phyloP scores from a whole-genome alignment of 2,329 filamentous ascomycete species.

The Ophiostoma montium region DNA sequence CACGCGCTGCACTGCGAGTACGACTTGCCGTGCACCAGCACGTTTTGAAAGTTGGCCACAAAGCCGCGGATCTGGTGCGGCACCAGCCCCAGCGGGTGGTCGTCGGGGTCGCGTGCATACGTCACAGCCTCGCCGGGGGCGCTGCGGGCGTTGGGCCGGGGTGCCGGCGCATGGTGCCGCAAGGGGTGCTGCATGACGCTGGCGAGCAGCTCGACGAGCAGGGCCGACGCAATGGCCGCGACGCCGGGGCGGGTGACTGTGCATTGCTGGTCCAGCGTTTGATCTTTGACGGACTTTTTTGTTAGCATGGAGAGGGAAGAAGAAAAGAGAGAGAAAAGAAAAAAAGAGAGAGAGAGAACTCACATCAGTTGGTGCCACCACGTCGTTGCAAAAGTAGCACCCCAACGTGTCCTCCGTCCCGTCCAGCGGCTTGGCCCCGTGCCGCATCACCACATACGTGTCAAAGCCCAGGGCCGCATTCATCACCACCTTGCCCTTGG shows the following conservation, averaged over 20 bases:
- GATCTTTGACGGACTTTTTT: conserved; percentile 72
- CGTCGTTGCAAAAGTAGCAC: conserved; percentile 98
- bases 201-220: conserved; percentile 79
- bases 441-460: conserved; percentile 93
- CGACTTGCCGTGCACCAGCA: conserved; percentile 57
- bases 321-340: conserved; percentile 17
- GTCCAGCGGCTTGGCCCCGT: conserved; percentile 52
- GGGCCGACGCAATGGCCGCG: conserved; percentile 79
- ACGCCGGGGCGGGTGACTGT: conserved; percentile 91
- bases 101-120: conserved; percentile 40
- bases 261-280: conserved; percentile 94
- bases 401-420: conserved; percentile 57
- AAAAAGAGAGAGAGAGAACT: conserved; percentile 30
- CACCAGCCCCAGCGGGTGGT: conserved; percentile 53
- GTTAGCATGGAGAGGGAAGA: conserved; percentile 13
- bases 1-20: conserved; percentile 77
- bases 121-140: conserved; percentile 23
- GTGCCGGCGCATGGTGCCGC: conserved; percentile 47
- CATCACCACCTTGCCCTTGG: conserved; percentile 85
- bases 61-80: conserved; percentile 74
- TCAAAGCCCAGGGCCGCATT: conserved; percentile 95
- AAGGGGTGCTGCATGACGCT: conserved; percentile 79
- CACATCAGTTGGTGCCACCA: conserved; percentile 86
- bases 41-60: conserved; percentile 57
- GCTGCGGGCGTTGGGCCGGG: conserved; percentile 22